These are phyloP conservation scores for Lachnellula subtilissima DNA, from an alignment of 2,329 filamentous ascomycete species.

Conservation along the genomic window DNA sequence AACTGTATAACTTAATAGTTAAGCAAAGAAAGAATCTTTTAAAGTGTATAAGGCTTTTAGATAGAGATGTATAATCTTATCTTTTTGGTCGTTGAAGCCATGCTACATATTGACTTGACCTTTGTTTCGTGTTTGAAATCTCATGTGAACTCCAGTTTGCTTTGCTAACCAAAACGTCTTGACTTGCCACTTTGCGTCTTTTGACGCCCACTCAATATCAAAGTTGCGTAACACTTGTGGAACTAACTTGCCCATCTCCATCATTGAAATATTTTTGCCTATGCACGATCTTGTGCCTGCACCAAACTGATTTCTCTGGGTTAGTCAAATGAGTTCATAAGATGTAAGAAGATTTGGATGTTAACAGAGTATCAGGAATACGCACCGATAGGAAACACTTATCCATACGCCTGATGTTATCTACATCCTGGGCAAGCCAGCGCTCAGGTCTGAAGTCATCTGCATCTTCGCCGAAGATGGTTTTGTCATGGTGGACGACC, in stretches of 20 bases:
- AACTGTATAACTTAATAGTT: too few relatives aligned
- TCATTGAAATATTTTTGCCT: conserved; percentile 35
- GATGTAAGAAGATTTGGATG: too few relatives aligned
- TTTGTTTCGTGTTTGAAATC: too few relatives aligned
- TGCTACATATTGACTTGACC: too few relatives aligned
- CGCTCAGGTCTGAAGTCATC: conserved; percentile 45
- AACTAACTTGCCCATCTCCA: conserved; percentile 36
- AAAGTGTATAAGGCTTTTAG: too few relatives aligned
- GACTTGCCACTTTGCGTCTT: conserved; percentile 32
- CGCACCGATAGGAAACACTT: not conserved
- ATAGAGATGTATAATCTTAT: too few relatives aligned
- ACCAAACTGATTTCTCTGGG: conserved; percentile 19
- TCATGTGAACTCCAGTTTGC: conserved; percentile 8
- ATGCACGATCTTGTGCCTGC: conserved; percentile 27
- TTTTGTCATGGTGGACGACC: conserved; percentile 36
- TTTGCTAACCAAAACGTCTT: conserved; percentile 38
- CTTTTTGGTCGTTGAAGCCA: too few relatives aligned
- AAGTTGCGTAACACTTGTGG: conserved; percentile 31
- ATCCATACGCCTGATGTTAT: not conserved
- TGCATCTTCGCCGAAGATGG: conserved; percentile 46
- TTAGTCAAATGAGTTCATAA: too few relatives aligned
- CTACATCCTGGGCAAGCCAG: conserved; percentile 35
- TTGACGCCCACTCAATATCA: conserved; percentile 27
- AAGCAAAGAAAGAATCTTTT: too few relatives aligned
- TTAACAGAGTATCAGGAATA: conserved; percentile 10